These are phyloP conservation scores for Camellia sinensis DNA, from an alignment of 148 eudicot genomes.

Conservation along the genomic window DNA sequence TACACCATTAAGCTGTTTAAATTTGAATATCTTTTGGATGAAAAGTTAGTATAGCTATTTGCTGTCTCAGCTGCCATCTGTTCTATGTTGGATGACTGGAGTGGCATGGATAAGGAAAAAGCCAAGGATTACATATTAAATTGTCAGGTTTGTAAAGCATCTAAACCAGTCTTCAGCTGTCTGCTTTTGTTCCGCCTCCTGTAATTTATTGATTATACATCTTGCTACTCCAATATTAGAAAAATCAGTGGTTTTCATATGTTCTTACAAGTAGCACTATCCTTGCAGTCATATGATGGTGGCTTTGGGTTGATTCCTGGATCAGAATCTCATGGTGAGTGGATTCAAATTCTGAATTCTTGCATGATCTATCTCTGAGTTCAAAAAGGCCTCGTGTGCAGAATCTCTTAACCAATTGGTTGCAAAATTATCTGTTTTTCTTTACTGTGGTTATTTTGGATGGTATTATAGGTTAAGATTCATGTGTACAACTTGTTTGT, in stretches of 20 bases:
- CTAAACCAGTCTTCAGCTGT: not conserved
- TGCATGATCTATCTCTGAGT: not conserved
- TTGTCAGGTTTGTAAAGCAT: constrained; percentile 63
- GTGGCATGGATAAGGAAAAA: constrained; percentile 75
- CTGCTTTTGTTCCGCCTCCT: not conserved
- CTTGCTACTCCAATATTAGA: too few species aligned
- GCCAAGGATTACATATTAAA: constrained; percentile 75
- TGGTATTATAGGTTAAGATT: not conserved
- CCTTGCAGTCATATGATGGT: constrained; percentile 93
- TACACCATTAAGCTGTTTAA: not conserved
- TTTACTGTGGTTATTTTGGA: not conserved
- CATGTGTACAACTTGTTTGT: not conserved
- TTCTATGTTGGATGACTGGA: constrained; percentile 79
- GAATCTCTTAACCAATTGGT: not conserved
- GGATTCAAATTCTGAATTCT: constrained; percentile 7
- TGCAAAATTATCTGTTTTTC: not conserved
- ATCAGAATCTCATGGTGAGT: constrained; percentile 96
- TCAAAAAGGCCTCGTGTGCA: too few species aligned
- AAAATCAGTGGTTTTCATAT: not conserved
- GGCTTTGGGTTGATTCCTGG: constrained; percentile 96
- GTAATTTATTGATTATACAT: not conserved
- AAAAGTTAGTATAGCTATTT: constrained; percentile 4
- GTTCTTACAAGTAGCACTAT: constrained; percentile 11
- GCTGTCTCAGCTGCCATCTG: constrained; percentile 70
- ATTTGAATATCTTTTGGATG: constrained; percentile 11